Conservation (phyloP, 352 stramenopile species). For the Paralagenidium karlingii region DNA sequence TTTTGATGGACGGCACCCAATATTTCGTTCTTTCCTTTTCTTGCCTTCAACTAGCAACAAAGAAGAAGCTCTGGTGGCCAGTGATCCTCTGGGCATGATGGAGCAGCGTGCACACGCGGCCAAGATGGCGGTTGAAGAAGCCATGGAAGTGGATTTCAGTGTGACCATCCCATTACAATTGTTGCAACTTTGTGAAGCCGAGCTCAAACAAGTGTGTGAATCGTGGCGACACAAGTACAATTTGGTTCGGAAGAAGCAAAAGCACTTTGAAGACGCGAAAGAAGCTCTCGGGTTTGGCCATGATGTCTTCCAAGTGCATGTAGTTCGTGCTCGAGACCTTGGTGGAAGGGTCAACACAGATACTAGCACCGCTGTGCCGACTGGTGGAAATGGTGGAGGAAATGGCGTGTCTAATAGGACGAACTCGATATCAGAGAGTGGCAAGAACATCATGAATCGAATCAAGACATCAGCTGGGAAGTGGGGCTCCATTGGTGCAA, state of each 20-base stretch:
- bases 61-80: constrained; percentile 25
- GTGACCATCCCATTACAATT: constrained; percentile 71
- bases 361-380: constrained; percentile 2
- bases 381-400: neutral
- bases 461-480: constrained; percentile 50
- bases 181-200: constrained; percentile 50
- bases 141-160: constrained; percentile 61
- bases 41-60: constrained; percentile 13
- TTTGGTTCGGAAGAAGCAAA: constrained; percentile 58
- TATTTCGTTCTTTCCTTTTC: constrained; percentile 57
- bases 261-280: constrained; percentile 65
- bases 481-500: constrained; percentile 25
- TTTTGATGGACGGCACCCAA: constrained; percentile 27
- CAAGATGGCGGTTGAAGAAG: constrained; percentile 68
- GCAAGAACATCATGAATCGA: constrained; percentile 45
- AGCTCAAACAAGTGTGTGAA: constrained; percentile 59
- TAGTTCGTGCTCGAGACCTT: constrained; percentile 47
- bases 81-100: constrained; percentile 28
- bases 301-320: constrained; percentile 65
- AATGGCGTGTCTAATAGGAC: neutral
- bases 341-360: neutral
- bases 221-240: constrained; percentile 71
- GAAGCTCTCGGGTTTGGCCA: constrained; percentile 69
- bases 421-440: constrained; percentile 14
- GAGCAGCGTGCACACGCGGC: constrained; percentile 29